Base-by-base conservation (phyloP, 2,329 filamentous ascomycete genomes). In the Colletotrichum echinochloae region DNA sequence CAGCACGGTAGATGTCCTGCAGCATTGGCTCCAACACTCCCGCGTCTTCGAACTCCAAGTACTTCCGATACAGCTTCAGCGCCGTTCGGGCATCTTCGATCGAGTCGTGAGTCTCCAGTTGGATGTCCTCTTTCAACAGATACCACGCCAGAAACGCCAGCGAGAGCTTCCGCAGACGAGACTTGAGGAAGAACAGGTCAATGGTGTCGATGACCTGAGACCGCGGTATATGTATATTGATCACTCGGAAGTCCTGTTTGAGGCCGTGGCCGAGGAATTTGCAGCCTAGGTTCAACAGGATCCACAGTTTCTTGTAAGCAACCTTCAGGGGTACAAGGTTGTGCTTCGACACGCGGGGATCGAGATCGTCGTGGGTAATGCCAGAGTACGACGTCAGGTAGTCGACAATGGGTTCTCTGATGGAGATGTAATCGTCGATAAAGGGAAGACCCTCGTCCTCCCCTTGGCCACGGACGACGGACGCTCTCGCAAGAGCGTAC, bases 271-370 rank as follows among this genome's bases (percentile, higher is more conserved):
- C 96, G 6, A 99, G 88, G 79, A 99, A 99, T 73, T 93, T 90
- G 81, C 94, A 97, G 57, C 96, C 96, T 0, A 98, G 87, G 78
- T 99, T 99, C 39, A 99, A 88, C 23, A 99, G 87, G 20, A 98
- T 89, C 97, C 97, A 99, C 37, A 99, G 90, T 80, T 98, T 98
- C 82, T 99, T 99, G 86, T 98, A 99, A 1, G 94, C 95, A 68
- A 93, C 89, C 79, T 99, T 99, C 49, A 98, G 86, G 1, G 92
- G 88, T 11, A 98, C 91, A 0, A 98, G 88, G 65, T 94, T 94
- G 80, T 97, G 95, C 64, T 87, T 89, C 52, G 92, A 93, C n/a
- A 88, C 86, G 66, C 90, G 87, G 5, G 92, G 90, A 75, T 97
- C 94, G 11, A 99, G 86, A 77, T 99, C 96, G 28, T 92, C 91